These are phyloP conservation scores for Rhizopus delemar DNA, from an alignment of 371 early-diverging fungal genomes.

Conservation along the genomic window DNA sequence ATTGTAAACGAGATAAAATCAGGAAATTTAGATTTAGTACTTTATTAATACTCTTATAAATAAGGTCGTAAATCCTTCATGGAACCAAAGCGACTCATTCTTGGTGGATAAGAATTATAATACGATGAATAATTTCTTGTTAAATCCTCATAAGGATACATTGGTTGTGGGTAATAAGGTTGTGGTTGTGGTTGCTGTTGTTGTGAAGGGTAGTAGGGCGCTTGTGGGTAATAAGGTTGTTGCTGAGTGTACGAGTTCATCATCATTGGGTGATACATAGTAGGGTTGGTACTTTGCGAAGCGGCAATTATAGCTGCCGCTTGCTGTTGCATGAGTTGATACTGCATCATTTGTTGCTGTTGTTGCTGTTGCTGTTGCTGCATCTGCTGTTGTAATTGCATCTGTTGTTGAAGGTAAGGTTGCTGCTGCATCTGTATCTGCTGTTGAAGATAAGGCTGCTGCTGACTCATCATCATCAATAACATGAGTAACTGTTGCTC, in stretches of 20 bases:
- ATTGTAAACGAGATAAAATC: too few relatives aligned
- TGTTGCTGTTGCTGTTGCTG: not conserved
- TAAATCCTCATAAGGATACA: not conserved
- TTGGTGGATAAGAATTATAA: not conserved
- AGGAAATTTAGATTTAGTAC: too few relatives aligned
- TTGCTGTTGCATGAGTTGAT: not conserved
- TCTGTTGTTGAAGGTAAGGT: not conserved
- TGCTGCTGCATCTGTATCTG: not conserved
- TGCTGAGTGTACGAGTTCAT: not conserved
- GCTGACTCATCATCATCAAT: conserved; percentile 1
- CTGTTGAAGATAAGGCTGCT: not conserved
- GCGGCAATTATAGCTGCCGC: not conserved
- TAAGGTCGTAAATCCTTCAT: conserved; percentile 2
- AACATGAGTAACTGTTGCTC: not conserved
- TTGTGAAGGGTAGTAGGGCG: not conserved
- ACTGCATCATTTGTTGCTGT: conserved; percentile 1
- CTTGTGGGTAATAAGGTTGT: not conserved
- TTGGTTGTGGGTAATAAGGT: not conserved
- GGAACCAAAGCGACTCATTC: not conserved
- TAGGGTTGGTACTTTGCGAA: not conserved
- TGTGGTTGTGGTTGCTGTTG: not conserved
- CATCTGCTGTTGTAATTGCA: not conserved
- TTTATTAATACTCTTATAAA: not conserved
- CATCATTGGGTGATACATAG: not conserved
- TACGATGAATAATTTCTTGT: not conserved